These are phyloP conservation scores for Pyrenophora seminiperda DNA, from an alignment of 2,329 filamentous ascomycete species.

Conservation along the genomic window DNA sequence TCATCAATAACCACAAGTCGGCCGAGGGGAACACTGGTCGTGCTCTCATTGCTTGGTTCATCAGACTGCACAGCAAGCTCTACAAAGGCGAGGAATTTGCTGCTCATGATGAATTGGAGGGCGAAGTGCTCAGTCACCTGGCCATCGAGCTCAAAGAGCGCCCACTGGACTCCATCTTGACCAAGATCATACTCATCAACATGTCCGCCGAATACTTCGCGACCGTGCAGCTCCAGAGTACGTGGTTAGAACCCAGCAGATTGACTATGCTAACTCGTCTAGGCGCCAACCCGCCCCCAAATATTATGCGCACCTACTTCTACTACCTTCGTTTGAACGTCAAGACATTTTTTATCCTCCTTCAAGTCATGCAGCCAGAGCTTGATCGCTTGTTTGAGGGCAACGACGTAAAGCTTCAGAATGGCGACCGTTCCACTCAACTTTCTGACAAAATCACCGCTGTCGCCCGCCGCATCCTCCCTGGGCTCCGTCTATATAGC, in stretches of 20 bases:
- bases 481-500: slow-evolving; percentile 69
- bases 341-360: slow-evolving; percentile 73
- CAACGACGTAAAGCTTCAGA: slow-evolving; percentile 53
- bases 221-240: slow-evolving; percentile 63
- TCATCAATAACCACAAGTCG: slow-evolving; percentile 51
- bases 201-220: slow-evolving; percentile 82
- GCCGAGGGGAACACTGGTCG: slow-evolving; percentile 59
- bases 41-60: slow-evolving; percentile 78
- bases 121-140: slow-evolving; percentile 80
- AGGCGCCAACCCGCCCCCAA: slow-evolving; percentile 40
- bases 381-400: slow-evolving; percentile 62
- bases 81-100: slow-evolving; percentile 77
- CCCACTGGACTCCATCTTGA: slow-evolving; percentile 66
- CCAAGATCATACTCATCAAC: slow-evolving; percentile 84
- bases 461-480: slow-evolving; percentile 65
- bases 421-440: slow-evolving; percentile 39
- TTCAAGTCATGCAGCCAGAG: slow-evolving; percentile 72
- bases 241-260: slow-evolving; percentile 26
- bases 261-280: slow-evolving; percentile 15
- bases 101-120: slow-evolving; percentile 80
- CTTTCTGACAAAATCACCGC: slow-evolving; percentile 60
- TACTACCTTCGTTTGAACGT: slow-evolving; percentile 79
- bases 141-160: slow-evolving; percentile 73
- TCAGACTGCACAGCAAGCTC: slow-evolving; percentile 82
- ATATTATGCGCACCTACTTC: slow-evolving; percentile 52